These are phyloP conservation scores for Aspergillus quadrilineatus DNA, from an alignment of 2,329 filamentous ascomycete genomes.

Conservation along the genomic window DNA sequence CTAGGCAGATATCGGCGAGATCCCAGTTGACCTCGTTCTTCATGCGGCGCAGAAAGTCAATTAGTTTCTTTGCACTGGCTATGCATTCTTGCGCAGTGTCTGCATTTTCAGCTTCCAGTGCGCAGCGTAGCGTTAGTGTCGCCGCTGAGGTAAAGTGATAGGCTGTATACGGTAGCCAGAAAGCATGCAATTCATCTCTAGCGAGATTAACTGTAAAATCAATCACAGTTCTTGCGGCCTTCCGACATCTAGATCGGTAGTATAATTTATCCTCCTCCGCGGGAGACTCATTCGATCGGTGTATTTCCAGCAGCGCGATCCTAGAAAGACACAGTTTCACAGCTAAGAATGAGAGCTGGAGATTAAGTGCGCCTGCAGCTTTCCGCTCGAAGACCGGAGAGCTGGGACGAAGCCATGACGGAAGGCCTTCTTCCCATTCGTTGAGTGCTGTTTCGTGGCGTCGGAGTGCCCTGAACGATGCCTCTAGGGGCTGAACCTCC, in stretches of 20 bases:
- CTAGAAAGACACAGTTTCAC: constrained; percentile 11
- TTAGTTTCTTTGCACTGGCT: constrained; percentile 1
- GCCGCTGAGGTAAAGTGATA: constrained; percentile 12
- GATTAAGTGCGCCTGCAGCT: constrained; percentile 3
- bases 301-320: constrained; percentile 7
- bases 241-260: constrained; percentile 7
- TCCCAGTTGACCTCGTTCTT: constrained; percentile 7
- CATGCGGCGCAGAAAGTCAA: constrained; percentile 1
- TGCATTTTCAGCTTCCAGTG: constrained; percentile 4
- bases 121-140: constrained; percentile 5
- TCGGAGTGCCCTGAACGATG: constrained; percentile 1
- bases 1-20: constrained; percentile 7
- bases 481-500: background rate
- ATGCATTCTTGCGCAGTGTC: constrained; percentile 7
- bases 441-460: constrained; percentile 9
- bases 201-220: background rate
- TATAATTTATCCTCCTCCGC: constrained; percentile 6
- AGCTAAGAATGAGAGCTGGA: constrained; percentile 8
- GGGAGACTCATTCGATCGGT: background rate
- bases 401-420: constrained; percentile 1
- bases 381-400: constrained; percentile 5
- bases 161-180: constrained; percentile 9
- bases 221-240: constrained; percentile 4
- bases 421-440: constrained; percentile 10
- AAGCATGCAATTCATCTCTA: background rate